Conservation (phyloP, 331 rosid species). For the Malus hybrid region DNA sequence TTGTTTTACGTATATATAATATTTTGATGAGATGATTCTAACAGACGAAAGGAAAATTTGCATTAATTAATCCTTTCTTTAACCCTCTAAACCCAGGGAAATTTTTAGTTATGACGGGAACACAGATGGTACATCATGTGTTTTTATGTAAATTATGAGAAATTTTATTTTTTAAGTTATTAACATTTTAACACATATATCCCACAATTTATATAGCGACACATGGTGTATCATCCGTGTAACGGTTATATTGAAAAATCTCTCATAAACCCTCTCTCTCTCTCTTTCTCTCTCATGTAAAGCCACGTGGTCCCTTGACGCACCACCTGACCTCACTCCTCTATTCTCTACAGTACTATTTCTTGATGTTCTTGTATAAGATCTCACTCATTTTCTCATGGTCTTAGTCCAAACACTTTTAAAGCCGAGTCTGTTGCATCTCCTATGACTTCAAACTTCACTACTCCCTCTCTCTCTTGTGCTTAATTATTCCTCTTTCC, state of each 20-base stretch:
- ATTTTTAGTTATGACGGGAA: too few species aligned
- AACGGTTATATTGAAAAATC: too few species aligned
- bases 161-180: too few species aligned
- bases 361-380: background rate
- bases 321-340: constrained; percentile 54
- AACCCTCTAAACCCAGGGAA: too few species aligned
- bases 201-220: too few species aligned
- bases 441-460: constrained; percentile 36
- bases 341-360: constrained; percentile 5
- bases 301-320: constrained; percentile 44
- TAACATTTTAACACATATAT: too few species aligned
- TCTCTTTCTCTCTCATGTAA: background rate
- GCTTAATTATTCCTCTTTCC: background rate
- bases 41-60: background rate
- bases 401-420: constrained; percentile 59
- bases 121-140: too few species aligned
- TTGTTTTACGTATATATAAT: background rate
- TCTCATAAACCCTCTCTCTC: background rate
- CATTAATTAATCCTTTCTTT: too few species aligned
- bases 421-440: constrained; percentile 60
- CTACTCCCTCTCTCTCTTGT: constrained; percentile 4
- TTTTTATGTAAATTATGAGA: too few species aligned
- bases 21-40: background rate
- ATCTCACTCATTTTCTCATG: constrained; percentile 6
- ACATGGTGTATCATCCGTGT: too few species aligned